Conservation (phyloP, 2,329 filamentous ascomycete genomes). For the Fusarium sublunatum region DNA sequence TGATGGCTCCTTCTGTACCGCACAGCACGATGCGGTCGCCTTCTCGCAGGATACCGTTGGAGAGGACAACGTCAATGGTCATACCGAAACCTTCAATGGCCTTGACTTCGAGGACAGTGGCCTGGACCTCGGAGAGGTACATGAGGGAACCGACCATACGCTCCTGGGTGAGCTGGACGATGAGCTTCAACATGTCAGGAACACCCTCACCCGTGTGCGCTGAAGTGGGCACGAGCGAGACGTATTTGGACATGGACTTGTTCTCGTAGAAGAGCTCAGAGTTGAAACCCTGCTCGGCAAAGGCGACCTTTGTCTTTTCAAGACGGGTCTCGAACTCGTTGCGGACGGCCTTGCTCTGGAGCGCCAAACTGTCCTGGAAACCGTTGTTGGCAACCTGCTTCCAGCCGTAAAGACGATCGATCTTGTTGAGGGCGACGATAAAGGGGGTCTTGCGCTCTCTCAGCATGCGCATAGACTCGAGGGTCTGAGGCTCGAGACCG, state of each 20-base stretch:
- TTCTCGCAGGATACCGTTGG: slow-evolving; percentile 93
- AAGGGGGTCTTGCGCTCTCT: slow-evolving; percentile 96
- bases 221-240: slow-evolving; percentile 97
- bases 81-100: slow-evolving; percentile 98
- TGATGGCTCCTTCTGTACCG: slow-evolving; percentile 95
- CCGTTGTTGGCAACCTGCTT: slow-evolving; percentile 99
- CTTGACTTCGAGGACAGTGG: slow-evolving; percentile 98
- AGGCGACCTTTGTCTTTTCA: slow-evolving; percentile 90
- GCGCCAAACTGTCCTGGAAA: slow-evolving; percentile 88
- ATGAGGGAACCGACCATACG: slow-evolving; percentile 97
- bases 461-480: slow-evolving; percentile 96
- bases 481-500: slow-evolving; percentile 94
- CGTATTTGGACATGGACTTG: slow-evolving; percentile 93
- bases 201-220: slow-evolving; percentile 99
- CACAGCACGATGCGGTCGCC: slow-evolving; percentile 95
- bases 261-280: slow-evolving; percentile 97
- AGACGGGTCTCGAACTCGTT: slow-evolving; percentile 94
- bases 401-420: slow-evolving; percentile 99
- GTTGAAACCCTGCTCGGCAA: slow-evolving; percentile 98
- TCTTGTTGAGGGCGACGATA: slow-evolving; percentile 99
- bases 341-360: slow-evolving; percentile 93
- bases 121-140: slow-evolving; percentile 98
- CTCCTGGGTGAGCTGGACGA: slow-evolving; percentile 92
- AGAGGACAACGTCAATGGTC: slow-evolving; percentile 96
- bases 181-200: slow-evolving; percentile 97